phyloP scores from a whole-genome alignment of 106 monocot species.

The Allium fistulosum region DNA sequence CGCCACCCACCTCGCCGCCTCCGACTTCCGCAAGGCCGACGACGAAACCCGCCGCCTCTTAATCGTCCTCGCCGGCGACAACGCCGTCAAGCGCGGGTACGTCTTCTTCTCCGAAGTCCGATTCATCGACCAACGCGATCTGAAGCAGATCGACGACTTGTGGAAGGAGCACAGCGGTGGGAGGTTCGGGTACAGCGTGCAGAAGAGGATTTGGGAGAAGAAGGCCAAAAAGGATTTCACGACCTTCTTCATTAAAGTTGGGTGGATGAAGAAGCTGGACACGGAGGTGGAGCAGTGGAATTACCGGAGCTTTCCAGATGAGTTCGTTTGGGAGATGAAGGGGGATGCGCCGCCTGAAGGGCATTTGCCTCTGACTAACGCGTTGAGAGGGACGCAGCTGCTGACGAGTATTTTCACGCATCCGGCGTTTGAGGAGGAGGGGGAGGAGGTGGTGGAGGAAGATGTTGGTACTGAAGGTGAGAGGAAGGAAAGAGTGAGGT shows the following conservation, averaged over 20 bases:
- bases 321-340: slow-evolving; percentile 77
- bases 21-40: slow-evolving; percentile 72
- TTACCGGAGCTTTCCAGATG: slow-evolving; percentile 73
- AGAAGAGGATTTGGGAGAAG: slow-evolving; percentile 80
- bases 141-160: slow-evolving; percentile 73
- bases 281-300: slow-evolving; percentile 77
- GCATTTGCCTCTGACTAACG: slow-evolving; percentile 92
- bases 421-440: slow-evolving; percentile 57
- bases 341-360: slow-evolving; percentile 61
- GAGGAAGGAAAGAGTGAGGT: slow-evolving; percentile 22
- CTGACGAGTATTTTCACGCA: slow-evolving; percentile 58
- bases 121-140: slow-evolving; percentile 58
- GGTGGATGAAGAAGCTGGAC: slow-evolving; percentile 94
- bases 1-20: slow-evolving; percentile 37
- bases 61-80: slow-evolving; percentile 73
- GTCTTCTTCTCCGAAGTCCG: slow-evolving; percentile 98
- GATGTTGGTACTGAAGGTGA: background rate
- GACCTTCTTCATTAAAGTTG: slow-evolving; percentile 67
- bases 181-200: slow-evolving; percentile 81
- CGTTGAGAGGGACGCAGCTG: slow-evolving; percentile 84
- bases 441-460: slow-evolving; percentile 10
- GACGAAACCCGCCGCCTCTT: slow-evolving; percentile 85
- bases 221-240: slow-evolving; percentile 77
- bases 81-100: slow-evolving; percentile 76
- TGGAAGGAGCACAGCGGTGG: slow-evolving; percentile 61